Evolutionary conservation across 192 early-diverging fungal genomes (phyloP).

Genomic region (Coemansia sp.): DNA sequence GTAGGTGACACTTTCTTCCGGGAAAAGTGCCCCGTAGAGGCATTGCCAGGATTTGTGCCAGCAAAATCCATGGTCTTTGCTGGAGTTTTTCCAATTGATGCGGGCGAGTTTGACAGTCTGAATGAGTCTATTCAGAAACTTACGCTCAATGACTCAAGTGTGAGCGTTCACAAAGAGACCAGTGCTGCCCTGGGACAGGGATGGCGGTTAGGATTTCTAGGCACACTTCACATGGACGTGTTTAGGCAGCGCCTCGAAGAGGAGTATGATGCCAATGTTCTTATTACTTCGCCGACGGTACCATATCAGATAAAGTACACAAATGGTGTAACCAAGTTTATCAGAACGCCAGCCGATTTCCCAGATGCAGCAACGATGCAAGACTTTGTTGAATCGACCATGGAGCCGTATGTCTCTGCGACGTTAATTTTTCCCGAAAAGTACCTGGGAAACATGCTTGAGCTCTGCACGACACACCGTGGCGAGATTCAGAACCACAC

Average conservation of each 20-base stretch:
- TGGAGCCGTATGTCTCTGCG: slow-evolving; percentile 91
- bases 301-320: slow-evolving; percentile 66
- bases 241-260: slow-evolving; percentile 90
- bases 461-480: slow-evolving; percentile 66
- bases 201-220: slow-evolving; percentile 93
- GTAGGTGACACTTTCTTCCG: slow-evolving; percentile 95
- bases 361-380: slow-evolving; percentile 70
- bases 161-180: slow-evolving; percentile 82
- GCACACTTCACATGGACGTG: slow-evolving; percentile 98
- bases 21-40: slow-evolving; percentile 60
- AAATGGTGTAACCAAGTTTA: slow-evolving; percentile 40
- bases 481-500: slow-evolving; percentile 86
- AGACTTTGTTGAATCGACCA: slow-evolving; percentile 61
- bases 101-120: slow-evolving; percentile 81
- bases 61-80: slow-evolving; percentile 98
- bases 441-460: slow-evolving; percentile 72
- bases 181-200: slow-evolving; percentile 90
- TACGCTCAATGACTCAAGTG: slow-evolving; percentile 94
- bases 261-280: slow-evolving; percentile 89
- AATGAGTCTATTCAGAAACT: slow-evolving; percentile 90
- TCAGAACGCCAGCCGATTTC: slow-evolving; percentile 89
- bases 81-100: slow-evolving; percentile 89
- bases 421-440: slow-evolving; percentile 88
- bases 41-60: slow-evolving; percentile 87
- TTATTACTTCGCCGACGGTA: slow-evolving; percentile 91